Evolutionary conservation across 495 filamentous ascomycete genomes (phyloP), one percentile per base, ranked within the genome.

Genomic region (Penicillium paxilli): DNA sequence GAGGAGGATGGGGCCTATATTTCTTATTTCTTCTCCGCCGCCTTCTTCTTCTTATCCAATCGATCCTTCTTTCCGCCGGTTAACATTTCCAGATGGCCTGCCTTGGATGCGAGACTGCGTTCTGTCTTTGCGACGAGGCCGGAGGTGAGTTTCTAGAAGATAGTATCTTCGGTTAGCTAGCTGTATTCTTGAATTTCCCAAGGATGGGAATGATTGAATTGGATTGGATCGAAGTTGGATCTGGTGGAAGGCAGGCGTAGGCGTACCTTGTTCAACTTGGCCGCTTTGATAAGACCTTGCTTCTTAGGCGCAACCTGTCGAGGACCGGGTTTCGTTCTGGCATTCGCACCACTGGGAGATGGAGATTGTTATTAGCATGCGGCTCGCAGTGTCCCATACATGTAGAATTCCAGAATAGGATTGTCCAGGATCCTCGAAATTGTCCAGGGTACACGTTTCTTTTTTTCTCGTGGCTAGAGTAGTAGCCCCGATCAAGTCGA

Each of bases 61-160:
- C 64, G 70, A 45, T 82, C 77, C 72, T 83, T 86, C 79, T 87
- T 87, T 10, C 82, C 85, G 4, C 83, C 85, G 53, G 76, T 72
- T 54, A 91, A 63, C 67, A 91, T 33, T 67, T 91, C 88, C 57
- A 90, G 59, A 80, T 92, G 88, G 5, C 88, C 88, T 35, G 87
- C 88, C 64, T 83, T 85, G 42, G 81, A 71, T 5, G 84, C 88
- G 20, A 92, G 74, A 59, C 67, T 80, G 52, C 82, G 76, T 62
- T 91, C 88, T 52, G 87, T 90, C 69, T 80, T 79, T 0, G 75
- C 74, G 4, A 78, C 79, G 19, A 91, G 72, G 0, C 87, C 86
- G 0, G 84, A 77, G 0, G 84, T 76, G 45, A 85, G 74, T 81
- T 88, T 89, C 86, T 87, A 33, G 1, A 52, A 17, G 7, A 33